Conservation (phyloP, 208 protist species). For the Eutreptiella sp. region DNA sequence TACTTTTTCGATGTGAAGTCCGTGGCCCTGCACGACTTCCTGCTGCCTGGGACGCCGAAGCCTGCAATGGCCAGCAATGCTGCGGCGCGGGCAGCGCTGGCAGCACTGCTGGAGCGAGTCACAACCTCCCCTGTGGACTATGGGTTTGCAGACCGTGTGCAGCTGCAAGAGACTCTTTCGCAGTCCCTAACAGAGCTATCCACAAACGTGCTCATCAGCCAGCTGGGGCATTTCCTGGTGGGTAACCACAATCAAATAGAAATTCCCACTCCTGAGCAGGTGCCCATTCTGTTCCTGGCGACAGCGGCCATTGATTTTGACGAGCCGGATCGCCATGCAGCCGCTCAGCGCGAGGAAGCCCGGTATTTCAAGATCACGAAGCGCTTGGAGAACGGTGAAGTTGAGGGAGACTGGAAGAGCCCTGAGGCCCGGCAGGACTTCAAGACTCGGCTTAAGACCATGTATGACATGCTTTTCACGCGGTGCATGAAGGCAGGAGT, state of each 20-base stretch:
- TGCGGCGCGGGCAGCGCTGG: too few relatives aligned
- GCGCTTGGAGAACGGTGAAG: too few relatives aligned
- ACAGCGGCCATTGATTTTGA: conserved; percentile 8
- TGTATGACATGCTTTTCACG: conserved; percentile 12
- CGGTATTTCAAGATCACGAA: neutral
- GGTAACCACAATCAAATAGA: conserved; percentile 4
- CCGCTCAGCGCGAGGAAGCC: neutral
- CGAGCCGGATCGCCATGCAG: conserved; percentile 1
- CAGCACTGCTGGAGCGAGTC: neutral
- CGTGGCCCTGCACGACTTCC: too few relatives aligned
- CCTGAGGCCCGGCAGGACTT: conserved; percentile 9
- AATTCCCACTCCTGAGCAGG: neutral
- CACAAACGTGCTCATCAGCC: conserved; percentile 7
- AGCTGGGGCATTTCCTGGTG: conserved; percentile 17
- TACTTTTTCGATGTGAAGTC: too few relatives aligned
- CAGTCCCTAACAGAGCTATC: conserved; percentile 14
- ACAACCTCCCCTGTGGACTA: neutral
- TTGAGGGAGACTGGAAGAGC: conserved; percentile 1
- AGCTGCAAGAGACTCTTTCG: conserved; percentile 4
- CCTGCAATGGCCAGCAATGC: too few relatives aligned
- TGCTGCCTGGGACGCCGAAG: too few relatives aligned
- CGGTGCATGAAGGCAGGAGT: conserved; percentile 4
- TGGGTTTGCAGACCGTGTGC: neutral
- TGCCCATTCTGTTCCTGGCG: conserved; percentile 20
- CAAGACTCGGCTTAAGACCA: neutral